Percentiles rank a stretch among this genome's conserved stretches.
Evolutionary conservation across 495 filamentous ascomycete genomes (phyloP).

Genomic region (Astrothelium subdiscretum): DNA sequence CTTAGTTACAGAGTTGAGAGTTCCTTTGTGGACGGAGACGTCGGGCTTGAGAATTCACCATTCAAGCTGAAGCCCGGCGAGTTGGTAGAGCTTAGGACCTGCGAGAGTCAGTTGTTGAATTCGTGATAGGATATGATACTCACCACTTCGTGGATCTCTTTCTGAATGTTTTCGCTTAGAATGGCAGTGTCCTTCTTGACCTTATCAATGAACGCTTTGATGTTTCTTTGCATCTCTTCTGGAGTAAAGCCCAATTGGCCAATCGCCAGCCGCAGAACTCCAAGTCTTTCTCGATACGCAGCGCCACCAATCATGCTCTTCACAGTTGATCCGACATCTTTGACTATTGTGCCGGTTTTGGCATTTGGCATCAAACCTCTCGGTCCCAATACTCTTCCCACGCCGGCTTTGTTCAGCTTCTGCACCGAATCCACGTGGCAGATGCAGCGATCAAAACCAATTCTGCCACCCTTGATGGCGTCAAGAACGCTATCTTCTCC

Average conservation of each 20-base stretch:
- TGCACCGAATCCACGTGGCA: conserved; percentile 67
- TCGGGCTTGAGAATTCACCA: conserved; percentile 44
- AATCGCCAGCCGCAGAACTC: conserved; percentile 75
- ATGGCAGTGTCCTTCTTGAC: conserved; percentile 65
- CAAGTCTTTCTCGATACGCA: conserved; percentile 75
- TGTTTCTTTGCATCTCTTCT: conserved; percentile 71
- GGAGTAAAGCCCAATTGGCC: conserved; percentile 87
- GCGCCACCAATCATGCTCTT: conserved; percentile 70
- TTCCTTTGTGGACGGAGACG: background rate
- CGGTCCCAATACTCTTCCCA: conserved; percentile 78
- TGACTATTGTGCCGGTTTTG: conserved; percentile 80
- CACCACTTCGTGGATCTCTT: conserved; percentile 83
- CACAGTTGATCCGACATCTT: conserved; percentile 56
- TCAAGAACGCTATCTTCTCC: conserved; percentile 82
- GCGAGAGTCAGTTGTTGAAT: background rate
- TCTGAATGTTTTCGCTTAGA: conserved; percentile 59
- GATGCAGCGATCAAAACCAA: conserved; percentile 82
- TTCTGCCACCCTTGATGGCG: conserved; percentile 55
- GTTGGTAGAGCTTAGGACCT: conserved; percentile 79
- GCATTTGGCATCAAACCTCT: conserved; percentile 80
- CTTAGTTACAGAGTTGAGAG: conserved; percentile 4
- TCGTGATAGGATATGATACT: conserved; percentile 14
- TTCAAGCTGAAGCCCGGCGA: conserved; percentile 78
- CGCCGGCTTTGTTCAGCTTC: conserved; percentile 59
- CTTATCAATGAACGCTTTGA: conserved; percentile 61